These are phyloP conservation scores for Diaporthe ampelina DNA, from an alignment of 2,329 filamentous ascomycete species.

Conservation along the genomic window DNA sequence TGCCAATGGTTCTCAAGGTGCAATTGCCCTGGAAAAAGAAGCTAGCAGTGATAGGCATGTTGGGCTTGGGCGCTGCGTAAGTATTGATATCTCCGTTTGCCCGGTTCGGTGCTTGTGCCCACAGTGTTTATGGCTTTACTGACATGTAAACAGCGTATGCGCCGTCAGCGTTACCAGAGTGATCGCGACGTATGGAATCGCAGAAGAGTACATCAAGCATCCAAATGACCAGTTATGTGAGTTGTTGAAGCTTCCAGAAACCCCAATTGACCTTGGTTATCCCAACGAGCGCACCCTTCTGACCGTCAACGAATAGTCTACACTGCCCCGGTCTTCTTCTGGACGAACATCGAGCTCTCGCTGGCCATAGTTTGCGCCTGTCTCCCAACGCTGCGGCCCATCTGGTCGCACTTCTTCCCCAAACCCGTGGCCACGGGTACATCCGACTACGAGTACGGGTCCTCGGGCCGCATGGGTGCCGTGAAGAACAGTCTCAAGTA, in stretches of 20 bases:
- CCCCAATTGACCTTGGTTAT: too few relatives aligned
- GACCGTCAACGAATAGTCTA: not conserved
- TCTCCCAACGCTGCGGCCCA: slow-evolving; percentile 16
- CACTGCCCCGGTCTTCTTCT: slow-evolving; percentile 16
- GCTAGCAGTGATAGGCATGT: slow-evolving; percentile 6
- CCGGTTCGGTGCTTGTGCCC: accelerated
- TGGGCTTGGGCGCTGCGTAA: slow-evolving; percentile 19
- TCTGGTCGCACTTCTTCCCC: slow-evolving; percentile 33
- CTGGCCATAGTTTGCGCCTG: slow-evolving; percentile 31
- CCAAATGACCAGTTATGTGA: slow-evolving; percentile 10
- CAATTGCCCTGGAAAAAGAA: slow-evolving; percentile 15
- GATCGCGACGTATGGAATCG: not conserved
- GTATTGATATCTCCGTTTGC: not conserved
- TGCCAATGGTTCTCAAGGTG: slow-evolving; percentile 14
- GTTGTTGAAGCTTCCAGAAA: not conserved
- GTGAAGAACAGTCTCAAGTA: slow-evolving; percentile 21
- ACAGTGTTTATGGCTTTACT: not conserved
- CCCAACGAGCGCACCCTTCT: not conserved
- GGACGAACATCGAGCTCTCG: slow-evolving; percentile 27
- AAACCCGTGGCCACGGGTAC: slow-evolving; percentile 23
- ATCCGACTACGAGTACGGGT: slow-evolving; percentile 10
- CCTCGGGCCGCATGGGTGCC: slow-evolving; percentile 12
- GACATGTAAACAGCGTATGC: not conserved
- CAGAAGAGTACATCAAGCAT: slow-evolving; percentile 11
- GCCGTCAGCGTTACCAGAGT: slow-evolving; percentile 21